These are phyloP conservation scores for Marchantia polymorpha DNA, from an alignment of 225 moss, liverwort and hornwort species.

Conservation along the genomic window DNA sequence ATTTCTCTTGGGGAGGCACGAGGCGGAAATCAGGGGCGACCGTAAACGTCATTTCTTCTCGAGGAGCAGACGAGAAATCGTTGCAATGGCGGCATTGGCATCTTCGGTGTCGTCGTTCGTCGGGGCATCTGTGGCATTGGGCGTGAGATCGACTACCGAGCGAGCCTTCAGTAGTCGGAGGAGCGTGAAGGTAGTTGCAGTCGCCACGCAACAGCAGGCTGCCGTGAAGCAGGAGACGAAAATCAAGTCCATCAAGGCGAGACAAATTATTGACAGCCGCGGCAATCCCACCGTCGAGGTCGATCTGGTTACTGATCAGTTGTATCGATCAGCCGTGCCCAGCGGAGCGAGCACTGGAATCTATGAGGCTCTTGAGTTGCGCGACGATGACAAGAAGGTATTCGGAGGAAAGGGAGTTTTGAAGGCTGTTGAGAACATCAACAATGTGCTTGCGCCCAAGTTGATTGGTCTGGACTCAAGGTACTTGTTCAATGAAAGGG, in stretches of 20 bases:
- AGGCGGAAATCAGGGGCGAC: neutral
- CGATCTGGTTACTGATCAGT: constrained; percentile 46
- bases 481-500: neutral
- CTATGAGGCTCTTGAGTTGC: constrained; percentile 55
- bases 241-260: constrained; percentile 49
- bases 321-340: constrained; percentile 54
- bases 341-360: constrained; percentile 63
- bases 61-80: neutral
- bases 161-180: constrained; percentile 10
- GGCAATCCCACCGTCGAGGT: constrained; percentile 62
- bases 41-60: neutral
- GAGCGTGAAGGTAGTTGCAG: constrained; percentile 31
- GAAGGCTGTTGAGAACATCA: constrained; percentile 53
- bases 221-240: constrained; percentile 32
- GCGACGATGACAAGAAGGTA: constrained; percentile 46
- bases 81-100: constrained; percentile 31
- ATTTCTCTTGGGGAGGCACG: neutral
- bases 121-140: constrained; percentile 20
- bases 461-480: constrained; percentile 50
- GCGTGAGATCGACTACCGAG: neutral
- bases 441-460: constrained; percentile 44
- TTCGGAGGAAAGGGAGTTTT: constrained; percentile 56
- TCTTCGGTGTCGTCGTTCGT: constrained; percentile 24
- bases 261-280: constrained; percentile 58
- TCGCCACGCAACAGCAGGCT: constrained; percentile 37